Evolutionary conservation across 495 filamentous ascomycete species (phyloP), one percentile per base, ranked within the genome.

Genomic region (Podospora pseudoanserina): DNA sequence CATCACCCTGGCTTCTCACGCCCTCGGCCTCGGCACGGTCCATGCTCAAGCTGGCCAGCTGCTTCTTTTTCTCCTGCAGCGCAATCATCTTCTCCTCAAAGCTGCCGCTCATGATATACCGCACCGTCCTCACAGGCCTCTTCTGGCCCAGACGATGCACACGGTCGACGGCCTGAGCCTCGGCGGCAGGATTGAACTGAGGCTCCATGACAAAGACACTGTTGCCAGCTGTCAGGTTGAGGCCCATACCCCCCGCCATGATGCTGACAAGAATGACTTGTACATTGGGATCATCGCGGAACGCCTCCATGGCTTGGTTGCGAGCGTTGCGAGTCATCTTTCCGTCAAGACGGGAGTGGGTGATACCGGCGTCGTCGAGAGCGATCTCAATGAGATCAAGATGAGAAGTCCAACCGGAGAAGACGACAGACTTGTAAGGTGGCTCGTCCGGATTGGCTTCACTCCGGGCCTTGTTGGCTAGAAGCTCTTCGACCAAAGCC

Each of bases 181-280:
- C 94, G 0, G 93, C 91, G 5, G 93, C 94, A 2, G 95, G 95
- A 76, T 99, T 99, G 76, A 92, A 99, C 71, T 97, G 93, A 2
- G 95, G 95, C 78, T 99, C 95, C 95, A 99, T 97, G 59, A 98
- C 90, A 73, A 93, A 99, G 15, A 94, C 95, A 53, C 87, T 88
- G 74, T 88, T 94, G 26, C 89, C 95, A 3, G 89, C 81, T 0
- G 93, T 97, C 26, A 99, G 83, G 73, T 99, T 99, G 39, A 99
- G 86, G 44, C 94, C 95, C 20, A 97, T 85, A 39, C 95, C 95
- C 66, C 94, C 95, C 1, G 95, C 95, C 69, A 86, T 91, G 78
- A 98, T 94, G 32, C 94, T 97, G 62, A 96, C 90, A 13, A 99
- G 84, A 59, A 99, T 91, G 65, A 96, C 87, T 18, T 87, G 88